phyloP scores from a whole-genome alignment of 495 filamentous ascomycete genomes.

The Penicillium odoratum region DNA sequence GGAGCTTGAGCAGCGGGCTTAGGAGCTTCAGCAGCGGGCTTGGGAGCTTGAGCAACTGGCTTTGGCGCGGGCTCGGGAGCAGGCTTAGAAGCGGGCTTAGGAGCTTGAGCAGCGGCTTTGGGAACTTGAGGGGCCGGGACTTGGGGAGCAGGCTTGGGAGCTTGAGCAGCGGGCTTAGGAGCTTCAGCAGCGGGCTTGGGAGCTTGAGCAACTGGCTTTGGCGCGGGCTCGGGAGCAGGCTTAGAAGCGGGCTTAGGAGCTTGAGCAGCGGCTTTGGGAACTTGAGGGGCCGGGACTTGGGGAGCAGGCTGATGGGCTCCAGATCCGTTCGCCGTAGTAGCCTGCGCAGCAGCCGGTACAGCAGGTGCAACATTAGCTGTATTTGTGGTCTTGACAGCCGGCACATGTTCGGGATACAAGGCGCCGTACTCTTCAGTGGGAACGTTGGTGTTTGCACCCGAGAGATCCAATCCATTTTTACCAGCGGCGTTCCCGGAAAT shows the following conservation, averaged over 20 bases:
- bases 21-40: background rate
- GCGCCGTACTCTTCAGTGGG: conserved; percentile 17
- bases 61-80: conserved; percentile 8
- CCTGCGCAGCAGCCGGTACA: conserved; percentile 1
- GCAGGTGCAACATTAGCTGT: background rate
- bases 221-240: background rate
- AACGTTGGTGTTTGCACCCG: conserved; percentile 19
- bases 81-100: background rate
- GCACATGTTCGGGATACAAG: conserved; percentile 16
- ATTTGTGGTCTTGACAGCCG: background rate
- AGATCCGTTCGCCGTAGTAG: background rate
- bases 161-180: conserved; percentile 1
- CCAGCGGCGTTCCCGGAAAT: conserved; percentile 27
- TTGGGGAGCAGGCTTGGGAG: conserved; percentile 7
- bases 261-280: background rate
- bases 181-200: background rate
- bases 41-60: conserved; percentile 7
- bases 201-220: conserved; percentile 3
- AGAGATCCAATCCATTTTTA: conserved; percentile 21
- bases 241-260: conserved; percentile 1
- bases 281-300: background rate
- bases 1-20: conserved; percentile 4
- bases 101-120: conserved; percentile 2
- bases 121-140: background rate
- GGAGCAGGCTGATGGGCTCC: background rate